These are phyloP conservation scores for Hemileccinum impolitum DNA, from an alignment of 768 basidiomycete species.

Conservation along the genomic window DNA sequence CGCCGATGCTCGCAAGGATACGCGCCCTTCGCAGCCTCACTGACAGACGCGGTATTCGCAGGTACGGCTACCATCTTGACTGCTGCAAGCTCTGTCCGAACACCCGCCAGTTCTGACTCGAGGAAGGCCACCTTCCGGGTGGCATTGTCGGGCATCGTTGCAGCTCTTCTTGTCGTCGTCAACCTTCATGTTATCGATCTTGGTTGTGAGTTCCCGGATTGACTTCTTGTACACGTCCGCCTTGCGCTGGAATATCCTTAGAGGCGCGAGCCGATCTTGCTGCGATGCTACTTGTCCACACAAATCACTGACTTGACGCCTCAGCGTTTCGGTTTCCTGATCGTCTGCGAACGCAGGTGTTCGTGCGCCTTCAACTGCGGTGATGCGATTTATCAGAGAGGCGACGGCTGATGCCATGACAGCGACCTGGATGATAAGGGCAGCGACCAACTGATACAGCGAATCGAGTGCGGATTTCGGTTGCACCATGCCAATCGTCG, in stretches of 20 bases:
- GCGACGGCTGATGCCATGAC: slow-evolving; percentile 10
- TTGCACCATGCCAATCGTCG: slow-evolving; percentile 1
- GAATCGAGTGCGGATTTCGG: slow-evolving; percentile 2
- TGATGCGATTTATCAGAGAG: slow-evolving; percentile 16
- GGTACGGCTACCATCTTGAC: slow-evolving; percentile 6
- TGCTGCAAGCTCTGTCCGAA: slow-evolving; percentile 7
- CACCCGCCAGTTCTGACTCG: slow-evolving; percentile 10
- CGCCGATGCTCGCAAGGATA: slow-evolving; percentile 1
- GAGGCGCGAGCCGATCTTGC: slow-evolving; percentile 4
- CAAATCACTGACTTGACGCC: slow-evolving; percentile 7
- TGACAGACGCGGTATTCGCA: background rate
- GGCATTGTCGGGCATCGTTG: slow-evolving; percentile 10
- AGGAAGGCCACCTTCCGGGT: slow-evolving; percentile 16
- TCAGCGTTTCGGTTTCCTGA: slow-evolving; percentile 2
- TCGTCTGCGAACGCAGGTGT: background rate
- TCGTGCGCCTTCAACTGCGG: slow-evolving; percentile 8
- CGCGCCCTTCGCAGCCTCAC: slow-evolving; percentile 4
- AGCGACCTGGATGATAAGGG: slow-evolving; percentile 1
- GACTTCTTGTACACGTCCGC: slow-evolving; percentile 1
- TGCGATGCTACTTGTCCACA: slow-evolving; percentile 9
- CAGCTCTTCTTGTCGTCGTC: slow-evolving; percentile 1
- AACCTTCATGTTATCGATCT: background rate
- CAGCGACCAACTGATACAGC: slow-evolving; percentile 7
- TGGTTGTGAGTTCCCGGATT: slow-evolving; percentile 12
- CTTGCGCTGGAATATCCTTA: slow-evolving; percentile 11